Conservation (phyloP, 345 rosid genomes). For the Rhizophora apiculata region DNA sequence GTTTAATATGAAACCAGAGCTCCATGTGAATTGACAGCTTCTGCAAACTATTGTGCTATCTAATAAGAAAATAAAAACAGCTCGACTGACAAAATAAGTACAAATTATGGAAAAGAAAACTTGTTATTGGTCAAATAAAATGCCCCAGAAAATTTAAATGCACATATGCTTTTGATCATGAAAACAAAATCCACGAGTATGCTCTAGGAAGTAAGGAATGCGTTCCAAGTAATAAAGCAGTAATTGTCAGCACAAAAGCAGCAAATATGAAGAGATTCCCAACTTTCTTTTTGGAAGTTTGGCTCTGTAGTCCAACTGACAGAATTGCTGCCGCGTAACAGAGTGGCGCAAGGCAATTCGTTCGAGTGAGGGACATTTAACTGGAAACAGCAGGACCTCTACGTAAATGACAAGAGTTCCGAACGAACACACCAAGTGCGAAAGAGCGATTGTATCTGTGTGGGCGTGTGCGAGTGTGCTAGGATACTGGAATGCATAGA, state of each 20-base stretch:
- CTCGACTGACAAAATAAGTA: no score
- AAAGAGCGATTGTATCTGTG: neutral
- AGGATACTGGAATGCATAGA: neutral
- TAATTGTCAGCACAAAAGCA: neutral
- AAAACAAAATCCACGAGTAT: neutral
- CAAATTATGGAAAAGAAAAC: no score
- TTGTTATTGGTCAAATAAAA: no score
- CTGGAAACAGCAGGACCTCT: slow-evolving; percentile 23
- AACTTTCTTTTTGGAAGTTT: slow-evolving; percentile 37
- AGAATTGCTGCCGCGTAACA: slow-evolving; percentile 21
- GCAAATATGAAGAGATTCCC: slow-evolving; percentile 17
- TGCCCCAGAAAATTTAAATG: neutral
- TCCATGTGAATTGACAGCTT: neutral
- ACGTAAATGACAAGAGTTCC: no score
- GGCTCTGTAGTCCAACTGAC: slow-evolving; percentile 18
- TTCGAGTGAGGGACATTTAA: slow-evolving; percentile 26
- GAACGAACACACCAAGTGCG: no score
- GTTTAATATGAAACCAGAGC: slow-evolving; percentile 1
- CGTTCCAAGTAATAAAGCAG: neutral
- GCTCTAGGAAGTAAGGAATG: neutral
- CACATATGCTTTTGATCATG: neutral
- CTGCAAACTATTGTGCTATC: no score
- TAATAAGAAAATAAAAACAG: no score
- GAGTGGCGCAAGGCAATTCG: slow-evolving; percentile 32
- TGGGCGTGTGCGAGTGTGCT: neutral